Percentiles rank a stretch among this genome's conserved stretches.
These are phyloP conservation scores for Camelina sativa DNA, from an alignment of 345 rosid species.

Conservation along the genomic window DNA sequence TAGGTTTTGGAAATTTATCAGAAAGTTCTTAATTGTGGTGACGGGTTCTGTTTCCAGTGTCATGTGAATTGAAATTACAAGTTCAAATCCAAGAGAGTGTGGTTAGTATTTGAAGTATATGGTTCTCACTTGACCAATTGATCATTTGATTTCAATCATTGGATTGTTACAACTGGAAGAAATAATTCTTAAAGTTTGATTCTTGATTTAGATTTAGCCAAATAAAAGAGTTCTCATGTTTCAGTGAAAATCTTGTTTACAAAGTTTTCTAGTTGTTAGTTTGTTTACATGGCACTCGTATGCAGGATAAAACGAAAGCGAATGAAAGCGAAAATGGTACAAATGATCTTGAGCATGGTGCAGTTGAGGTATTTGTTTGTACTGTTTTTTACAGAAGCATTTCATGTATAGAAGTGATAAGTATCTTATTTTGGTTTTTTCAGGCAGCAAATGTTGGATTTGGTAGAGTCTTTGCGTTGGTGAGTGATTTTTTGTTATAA, in stretches of 20 bases:
- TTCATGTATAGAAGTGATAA: conserved; percentile 10
- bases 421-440: conserved; percentile 3
- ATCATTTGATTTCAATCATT: not conserved
- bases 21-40: not conserved
- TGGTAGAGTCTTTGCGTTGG: conserved; percentile 71
- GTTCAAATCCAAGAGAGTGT: not conserved
- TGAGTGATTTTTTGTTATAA: conserved; percentile 44
- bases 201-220: not conserved
- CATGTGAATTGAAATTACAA: not conserved
- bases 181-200: conserved; percentile 4
- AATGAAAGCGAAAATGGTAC: conserved; percentile 53
- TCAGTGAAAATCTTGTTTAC: not conserved
- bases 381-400: conserved; percentile 14
- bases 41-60: not conserved
- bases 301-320: conserved; percentile 48
- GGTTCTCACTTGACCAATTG: not conserved
- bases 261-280: not conserved
- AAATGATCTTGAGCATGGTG: conserved; percentile 63
- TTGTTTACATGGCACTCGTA: conserved; percentile 1
- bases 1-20: not conserved
- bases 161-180: not conserved
- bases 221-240: not conserved
- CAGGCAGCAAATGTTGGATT: conserved; percentile 78
- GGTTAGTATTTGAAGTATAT: conserved; percentile 10
- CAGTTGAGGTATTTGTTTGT: conserved; percentile 54